Base-by-base conservation (phyloP, 2,329 filamentous ascomycete species). In the Colletotrichum somersetense region DNA sequence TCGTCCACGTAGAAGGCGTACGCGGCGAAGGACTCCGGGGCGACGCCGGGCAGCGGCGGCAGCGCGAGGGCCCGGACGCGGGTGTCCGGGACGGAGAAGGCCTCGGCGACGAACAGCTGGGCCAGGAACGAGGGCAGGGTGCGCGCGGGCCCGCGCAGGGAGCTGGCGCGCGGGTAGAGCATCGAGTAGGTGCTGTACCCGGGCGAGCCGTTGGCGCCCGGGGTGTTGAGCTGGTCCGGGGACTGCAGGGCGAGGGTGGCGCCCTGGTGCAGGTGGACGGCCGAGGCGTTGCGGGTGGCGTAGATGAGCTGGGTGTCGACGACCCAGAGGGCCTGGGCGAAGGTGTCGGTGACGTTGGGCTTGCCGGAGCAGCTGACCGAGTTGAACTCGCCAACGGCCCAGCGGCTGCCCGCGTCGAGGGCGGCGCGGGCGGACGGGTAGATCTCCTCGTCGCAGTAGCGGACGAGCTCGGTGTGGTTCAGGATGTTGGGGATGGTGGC, bases 251-350 rank as follows among this genome's bases (percentile, higher is more conserved):
- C 73, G 5, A 75, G 68, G 3, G 74, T 75, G 14, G 67, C 74
- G 1, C 74, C 74, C 46, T 72, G 68, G 69, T 84, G 82, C 4
- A 83, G 71, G 62, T 82, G 79, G 33, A 81, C 78, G 7, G 79
- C 77, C 0, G 78, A 79, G 0, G 81, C 81, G 62, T 83, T 82
- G n/a, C 79, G 77, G 1, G 78, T 76, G 20, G 81, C 82, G 62
- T 83, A 82, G 48, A 81, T 77, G 20, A 84, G 75, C 50, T 81
- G 77, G 0, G 78, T 80, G 61, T 83, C 80, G 12, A 81, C 77
- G 20, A 81, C 78, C 82, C 82, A 83, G 3, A 84, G 75, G 0
- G 82, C 81, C 66, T 83, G 79, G 1, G 80, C 81, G 65, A 83
- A 83, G 0, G 81, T 82, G 71, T 84, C 82, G 3, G 79, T 80